Conservation (phyloP, 2,329 filamentous ascomycete genomes). For the Hirsutella minnesotensis region DNA sequence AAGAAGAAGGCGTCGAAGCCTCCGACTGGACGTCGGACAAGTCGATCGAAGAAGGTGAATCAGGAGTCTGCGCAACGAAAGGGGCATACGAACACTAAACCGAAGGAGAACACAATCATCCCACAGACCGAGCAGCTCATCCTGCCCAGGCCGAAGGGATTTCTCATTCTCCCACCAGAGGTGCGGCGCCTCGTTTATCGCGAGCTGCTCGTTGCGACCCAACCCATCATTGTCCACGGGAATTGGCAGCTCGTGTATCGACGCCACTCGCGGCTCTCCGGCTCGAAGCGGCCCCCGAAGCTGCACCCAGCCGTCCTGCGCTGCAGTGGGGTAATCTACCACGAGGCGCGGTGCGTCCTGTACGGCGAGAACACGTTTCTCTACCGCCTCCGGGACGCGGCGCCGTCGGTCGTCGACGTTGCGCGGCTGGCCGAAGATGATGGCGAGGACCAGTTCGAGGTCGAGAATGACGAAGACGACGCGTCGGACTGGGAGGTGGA, state of each 20-base stretch:
- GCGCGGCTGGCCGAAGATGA: slow-evolving; percentile 7
- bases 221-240: slow-evolving; percentile 20
- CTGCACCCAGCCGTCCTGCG: slow-evolving; percentile 26
- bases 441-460: neutral
- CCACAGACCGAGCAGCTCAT: neutral
- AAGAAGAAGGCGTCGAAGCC: neutral
- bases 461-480: slow-evolving; percentile 5
- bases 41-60: too few relatives aligned
- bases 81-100: neutral
- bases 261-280: slow-evolving; percentile 2
- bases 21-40: too few relatives aligned
- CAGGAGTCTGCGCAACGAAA: neutral
- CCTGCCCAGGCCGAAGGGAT: neutral
- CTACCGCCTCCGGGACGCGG: slow-evolving; percentile 31
- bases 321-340: slow-evolving; percentile 19
- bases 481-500: slow-evolving; percentile 8
- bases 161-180: slow-evolving; percentile 15
- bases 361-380: slow-evolving; percentile 36
- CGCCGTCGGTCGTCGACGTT: slow-evolving; percentile 8
- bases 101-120: neutral
- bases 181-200: slow-evolving; percentile 19
- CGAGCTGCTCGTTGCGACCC: slow-evolving; percentile 17
- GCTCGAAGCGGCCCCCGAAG: slow-evolving; percentile 6
- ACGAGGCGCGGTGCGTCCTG: slow-evolving; percentile 27
- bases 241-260: slow-evolving; percentile 22